These are phyloP conservation scores for Tuber melanosporum DNA, from an alignment of 495 filamentous ascomycete species.

Conservation along the genomic window DNA sequence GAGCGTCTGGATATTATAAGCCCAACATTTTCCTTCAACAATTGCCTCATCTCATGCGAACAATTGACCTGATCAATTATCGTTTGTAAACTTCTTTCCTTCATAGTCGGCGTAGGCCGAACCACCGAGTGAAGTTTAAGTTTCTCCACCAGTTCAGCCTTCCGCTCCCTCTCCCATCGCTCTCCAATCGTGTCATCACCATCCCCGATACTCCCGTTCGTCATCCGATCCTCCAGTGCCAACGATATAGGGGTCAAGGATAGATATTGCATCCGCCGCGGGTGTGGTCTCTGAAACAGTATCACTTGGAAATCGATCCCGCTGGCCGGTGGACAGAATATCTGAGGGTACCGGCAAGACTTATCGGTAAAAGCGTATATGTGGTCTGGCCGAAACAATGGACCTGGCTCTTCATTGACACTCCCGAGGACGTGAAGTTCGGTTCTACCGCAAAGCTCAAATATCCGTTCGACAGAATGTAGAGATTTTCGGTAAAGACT, in stretches of 20 bases:
- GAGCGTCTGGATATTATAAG: slow-evolving; percentile 66
- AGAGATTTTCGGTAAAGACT: slow-evolving; percentile 76
- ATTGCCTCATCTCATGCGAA: slow-evolving; percentile 74
- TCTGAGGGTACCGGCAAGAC: slow-evolving; percentile 55
- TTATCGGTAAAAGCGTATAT: slow-evolving; percentile 60
- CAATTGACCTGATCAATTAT: slow-evolving; percentile 97
- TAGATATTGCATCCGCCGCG: slow-evolving; percentile 91
- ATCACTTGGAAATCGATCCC: slow-evolving; percentile 73
- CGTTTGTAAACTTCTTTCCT: slow-evolving; percentile 69
- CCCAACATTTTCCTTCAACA: slow-evolving; percentile 80
- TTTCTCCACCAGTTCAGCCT: slow-evolving; percentile 69
- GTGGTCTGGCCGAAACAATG: slow-evolving; percentile 58
- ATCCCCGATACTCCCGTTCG: slow-evolving; percentile 54
- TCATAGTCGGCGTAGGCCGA: slow-evolving; percentile 65
- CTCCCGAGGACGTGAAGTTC: slow-evolving; percentile 80
- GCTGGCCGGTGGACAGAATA: slow-evolving; percentile 60
- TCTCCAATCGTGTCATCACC: slow-evolving; percentile 55
- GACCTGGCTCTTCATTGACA: slow-evolving; percentile 43
- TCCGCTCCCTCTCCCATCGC: slow-evolving; percentile 50
- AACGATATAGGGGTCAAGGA: slow-evolving; percentile 84
- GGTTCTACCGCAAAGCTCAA: slow-evolving; percentile 71
- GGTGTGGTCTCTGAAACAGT: slow-evolving; percentile 78
- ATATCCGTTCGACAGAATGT: slow-evolving; percentile 73
- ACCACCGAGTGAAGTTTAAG: slow-evolving; percentile 79
- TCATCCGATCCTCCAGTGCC: slow-evolving; percentile 70